Evolutionary conservation across 805 yeast genomes (phyloP).

Genomic region (Clavispora phyllophila): DNA sequence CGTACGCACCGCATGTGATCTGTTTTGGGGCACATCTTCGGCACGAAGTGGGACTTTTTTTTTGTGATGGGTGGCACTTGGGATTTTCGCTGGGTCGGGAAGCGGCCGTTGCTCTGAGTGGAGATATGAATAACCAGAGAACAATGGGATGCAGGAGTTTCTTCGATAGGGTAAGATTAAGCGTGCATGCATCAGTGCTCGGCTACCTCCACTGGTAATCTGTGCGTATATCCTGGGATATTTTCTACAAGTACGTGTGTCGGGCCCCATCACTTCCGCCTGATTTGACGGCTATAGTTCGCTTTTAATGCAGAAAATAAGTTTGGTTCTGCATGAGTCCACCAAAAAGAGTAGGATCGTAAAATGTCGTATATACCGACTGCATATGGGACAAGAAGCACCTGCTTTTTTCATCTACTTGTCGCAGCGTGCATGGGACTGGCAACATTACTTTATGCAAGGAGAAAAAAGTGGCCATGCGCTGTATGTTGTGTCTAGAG

Average conservation of each 20-base stretch:
- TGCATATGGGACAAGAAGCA: background rate
- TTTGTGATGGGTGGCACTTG: too few relatives aligned
- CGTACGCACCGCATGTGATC: too few relatives aligned
- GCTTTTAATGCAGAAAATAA: too few relatives aligned
- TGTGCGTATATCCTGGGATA: background rate
- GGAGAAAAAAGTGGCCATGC: slow-evolving; percentile 1
- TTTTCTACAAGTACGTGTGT: background rate
- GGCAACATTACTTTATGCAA: background rate
- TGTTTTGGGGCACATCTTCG: too few relatives aligned
- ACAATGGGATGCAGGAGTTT: background rate
- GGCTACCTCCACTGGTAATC: background rate
- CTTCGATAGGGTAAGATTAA: background rate
- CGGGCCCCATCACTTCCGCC: background rate
- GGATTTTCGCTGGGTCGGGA: too few relatives aligned
- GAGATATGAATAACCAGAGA: background rate
- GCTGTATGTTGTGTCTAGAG: background rate
- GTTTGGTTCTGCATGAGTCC: background rate
- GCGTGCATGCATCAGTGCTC: background rate
- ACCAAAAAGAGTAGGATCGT: background rate
- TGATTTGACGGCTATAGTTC: too few relatives aligned
- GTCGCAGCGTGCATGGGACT: slow-evolving; percentile 1
- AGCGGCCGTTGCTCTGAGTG: too few relatives aligned
- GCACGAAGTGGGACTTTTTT: too few relatives aligned
- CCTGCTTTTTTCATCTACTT: background rate
- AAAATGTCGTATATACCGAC: background rate